Percentiles rank a stretch among this genome's conserved stretches.
Conservation (phyloP, 345 rosid species). For the Turritis glabra region DNA sequence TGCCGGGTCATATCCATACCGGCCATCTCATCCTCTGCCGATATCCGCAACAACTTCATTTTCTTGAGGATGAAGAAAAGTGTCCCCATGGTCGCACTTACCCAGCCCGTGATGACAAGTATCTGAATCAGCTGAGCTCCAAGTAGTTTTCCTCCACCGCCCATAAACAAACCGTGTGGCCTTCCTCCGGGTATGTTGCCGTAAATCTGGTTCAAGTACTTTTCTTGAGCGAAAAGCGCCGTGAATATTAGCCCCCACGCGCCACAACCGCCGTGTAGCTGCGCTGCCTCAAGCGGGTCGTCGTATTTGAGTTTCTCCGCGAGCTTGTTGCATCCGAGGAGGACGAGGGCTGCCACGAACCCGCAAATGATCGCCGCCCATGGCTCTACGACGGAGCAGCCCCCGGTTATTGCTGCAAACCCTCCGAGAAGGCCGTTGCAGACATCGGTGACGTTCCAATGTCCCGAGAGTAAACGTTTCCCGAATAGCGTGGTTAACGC, state of each 20-base stretch:
- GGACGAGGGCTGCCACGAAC: constrained; percentile 61
- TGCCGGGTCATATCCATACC: constrained; percentile 87
- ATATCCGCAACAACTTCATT: constrained; percentile 59
- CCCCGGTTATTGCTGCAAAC: constrained; percentile 81
- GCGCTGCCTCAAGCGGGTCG: constrained; percentile 75
- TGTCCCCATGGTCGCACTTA: constrained; percentile 73
- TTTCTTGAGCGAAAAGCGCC: constrained; percentile 54
- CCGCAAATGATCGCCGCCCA: constrained; percentile 87
- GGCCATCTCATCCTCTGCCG: constrained; percentile 61
- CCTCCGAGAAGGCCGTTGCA: constrained; percentile 85
- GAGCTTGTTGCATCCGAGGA: constrained; percentile 58
- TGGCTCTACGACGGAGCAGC: constrained; percentile 81
- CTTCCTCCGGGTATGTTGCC: constrained; percentile 34
- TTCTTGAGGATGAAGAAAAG: constrained; percentile 54
- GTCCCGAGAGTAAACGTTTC: constrained; percentile 64
- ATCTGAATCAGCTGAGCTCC: constrained; percentile 70
- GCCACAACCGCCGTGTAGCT: constrained; percentile 84
- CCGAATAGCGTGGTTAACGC: constrained; percentile 76
- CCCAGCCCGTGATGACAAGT: constrained; percentile 64
- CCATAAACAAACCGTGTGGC: constrained; percentile 67
- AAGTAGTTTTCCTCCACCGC: constrained; percentile 71
- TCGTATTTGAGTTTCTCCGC: constrained; percentile 57
- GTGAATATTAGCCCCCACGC: constrained; percentile 80
- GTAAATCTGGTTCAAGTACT: constrained; percentile 61
- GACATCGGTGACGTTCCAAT: constrained; percentile 77